These are phyloP conservation scores for Larix kaempferi DNA, from an alignment of 75 land plant genomes.

Conservation along the genomic window DNA sequence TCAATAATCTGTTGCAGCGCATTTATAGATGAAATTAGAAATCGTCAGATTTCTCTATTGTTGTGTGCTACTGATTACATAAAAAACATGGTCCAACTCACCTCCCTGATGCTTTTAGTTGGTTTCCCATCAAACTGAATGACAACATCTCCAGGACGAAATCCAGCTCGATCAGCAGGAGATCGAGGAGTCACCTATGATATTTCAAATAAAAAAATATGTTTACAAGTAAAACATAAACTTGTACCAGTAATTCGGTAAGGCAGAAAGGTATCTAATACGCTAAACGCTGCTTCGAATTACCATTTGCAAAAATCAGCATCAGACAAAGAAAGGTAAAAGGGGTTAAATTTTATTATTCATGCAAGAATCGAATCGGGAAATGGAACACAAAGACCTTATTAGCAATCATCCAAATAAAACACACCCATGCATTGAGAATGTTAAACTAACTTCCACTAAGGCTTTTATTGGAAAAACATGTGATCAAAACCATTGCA, in stretches of 20 bases:
- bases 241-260: too few species aligned
- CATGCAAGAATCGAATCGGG: neutral
- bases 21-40: neutral
- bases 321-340: neutral
- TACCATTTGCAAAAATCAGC: neutral
- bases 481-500: neutral
- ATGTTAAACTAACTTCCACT: neutral
- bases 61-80: neutral
- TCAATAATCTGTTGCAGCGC: conserved; percentile 55
- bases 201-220: neutral
- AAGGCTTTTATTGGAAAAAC: neutral
- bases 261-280: too few species aligned
- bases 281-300: too few species aligned
- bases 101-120: conserved; percentile 59
- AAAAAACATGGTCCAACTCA: conserved; percentile 10
- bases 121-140: conserved; percentile 77
- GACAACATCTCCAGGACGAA: conserved; percentile 85
- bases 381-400: neutral
- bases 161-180: conserved; percentile 85
- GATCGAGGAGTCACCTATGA: conserved; percentile 90
- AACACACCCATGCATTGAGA: neutral
- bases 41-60: neutral
- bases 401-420: neutral
- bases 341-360: neutral
- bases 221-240: neutral